phyloP scores from a whole-genome alignment of 169 alveolate species.

The Eimeria acervulina region DNA sequence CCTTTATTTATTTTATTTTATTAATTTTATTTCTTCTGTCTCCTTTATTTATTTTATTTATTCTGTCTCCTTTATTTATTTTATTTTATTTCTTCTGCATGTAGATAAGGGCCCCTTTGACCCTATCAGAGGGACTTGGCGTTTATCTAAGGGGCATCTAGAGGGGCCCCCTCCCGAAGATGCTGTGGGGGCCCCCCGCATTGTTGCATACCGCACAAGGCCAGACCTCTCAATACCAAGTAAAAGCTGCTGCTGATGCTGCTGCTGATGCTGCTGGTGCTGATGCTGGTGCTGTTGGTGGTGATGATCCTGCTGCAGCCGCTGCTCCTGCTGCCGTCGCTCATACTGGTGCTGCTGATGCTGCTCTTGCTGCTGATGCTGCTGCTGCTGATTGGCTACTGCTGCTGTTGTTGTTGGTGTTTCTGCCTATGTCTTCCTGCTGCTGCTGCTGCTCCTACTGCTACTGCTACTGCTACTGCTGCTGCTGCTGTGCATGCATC shows the following conservation, averaged over 20 bases:
- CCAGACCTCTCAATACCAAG: slow-evolving; percentile 16
- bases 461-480: not conserved
- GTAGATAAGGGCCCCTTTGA: slow-evolving; percentile 41
- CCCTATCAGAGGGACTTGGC: slow-evolving; percentile 29
- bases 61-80: not conserved
- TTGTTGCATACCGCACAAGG: not conserved
- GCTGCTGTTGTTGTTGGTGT: not conserved
- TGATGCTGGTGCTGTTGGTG: not conserved
- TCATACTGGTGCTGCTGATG: not conserved
- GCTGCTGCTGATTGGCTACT: not conserved
- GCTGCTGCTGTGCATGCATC: slow-evolving; percentile 15
- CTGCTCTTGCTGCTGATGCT: not conserved
- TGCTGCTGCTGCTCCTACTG: not conserved
- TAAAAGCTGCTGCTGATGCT: not conserved
- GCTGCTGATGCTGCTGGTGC: not conserved
- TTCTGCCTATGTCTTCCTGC: not conserved
- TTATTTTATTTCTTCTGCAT: not conserved
- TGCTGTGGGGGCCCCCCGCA: slow-evolving; percentile 49
- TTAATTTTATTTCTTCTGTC: no score
- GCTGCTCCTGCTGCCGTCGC: not conserved
- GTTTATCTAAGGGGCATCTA: not conserved
- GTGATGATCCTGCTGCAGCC: not conserved
- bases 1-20: not conserved
- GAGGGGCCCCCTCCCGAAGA: not conserved
- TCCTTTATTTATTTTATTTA: not conserved